Evolutionary conservation across 2,329 filamentous ascomycete species (phyloP), one percentile per base, ranked within the genome.

Genomic region (Pestalotiopsis sp.): DNA sequence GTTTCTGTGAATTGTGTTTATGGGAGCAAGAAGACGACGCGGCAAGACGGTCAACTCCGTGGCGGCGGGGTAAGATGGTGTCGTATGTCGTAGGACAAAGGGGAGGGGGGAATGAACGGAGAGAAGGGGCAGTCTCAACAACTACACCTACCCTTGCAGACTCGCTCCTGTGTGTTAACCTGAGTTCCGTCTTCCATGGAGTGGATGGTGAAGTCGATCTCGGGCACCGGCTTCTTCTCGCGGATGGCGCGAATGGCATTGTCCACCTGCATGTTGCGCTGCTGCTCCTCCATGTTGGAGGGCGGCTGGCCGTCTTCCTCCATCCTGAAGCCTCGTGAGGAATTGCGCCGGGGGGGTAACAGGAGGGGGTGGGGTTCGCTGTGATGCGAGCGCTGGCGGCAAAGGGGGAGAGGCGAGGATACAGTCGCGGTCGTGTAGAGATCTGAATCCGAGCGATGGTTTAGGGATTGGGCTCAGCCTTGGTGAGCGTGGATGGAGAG

Each of bases 161-260:
- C 96, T 80, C 96, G 90, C 84, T 99, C 96, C 80, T 92, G 84
- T 71, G 96, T 99, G 89, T 90, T 98, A 80, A 99, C 96, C 84
- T 97, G 94, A 66, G 89, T 91, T 78, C 93, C 94, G 86, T 99
- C 96, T 82, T 99, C 96, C 95, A 98, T 98, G 71, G 93, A 96
- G 82, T 99, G 96, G 78, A 99, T 90, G 68, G 94, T 97, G 81
- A 99, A 99, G 85, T 99, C 96, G 78, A 99, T 98, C 87, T 98
- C 95, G 69, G 96, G 96, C 64, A 97, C 88, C 67, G 95, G 95
- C 86, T 93, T 95, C 91, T 98, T 98, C 77, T 98, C 90, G 81
- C 91, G 91, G 78, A 99, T 94, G 70, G 96, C 96, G 80, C 93
- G 93, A 78, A 95, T 92, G 75, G 93, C 92, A 89, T 94, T 95